Evolutionary conservation across 768 basidiomycete species (phyloP).

Genomic region (Phaeolepiota aurea): DNA sequence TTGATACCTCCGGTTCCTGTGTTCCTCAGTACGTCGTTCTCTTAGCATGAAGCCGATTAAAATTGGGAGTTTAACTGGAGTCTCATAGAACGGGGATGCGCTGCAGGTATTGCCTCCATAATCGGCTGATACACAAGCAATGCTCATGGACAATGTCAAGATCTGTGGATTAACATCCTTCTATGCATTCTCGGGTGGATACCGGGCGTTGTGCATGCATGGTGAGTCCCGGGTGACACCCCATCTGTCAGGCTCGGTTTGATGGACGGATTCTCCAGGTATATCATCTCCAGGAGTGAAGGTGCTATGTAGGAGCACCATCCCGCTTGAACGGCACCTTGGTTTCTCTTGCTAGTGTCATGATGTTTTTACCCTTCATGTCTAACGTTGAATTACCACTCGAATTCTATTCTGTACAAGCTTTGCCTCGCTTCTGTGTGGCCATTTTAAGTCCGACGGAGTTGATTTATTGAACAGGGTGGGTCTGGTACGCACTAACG

Average conservation of each 20-base stretch:
- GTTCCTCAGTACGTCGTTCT: constrained; percentile 11
- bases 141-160: constrained; percentile 1
- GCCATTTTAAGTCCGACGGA: no score
- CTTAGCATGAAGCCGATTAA: neutral
- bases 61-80: neutral
- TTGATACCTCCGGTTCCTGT: constrained; percentile 16
- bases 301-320: constrained; percentile 18
- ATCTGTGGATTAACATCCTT: constrained; percentile 19
- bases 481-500: no score
- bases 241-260: neutral
- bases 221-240: constrained; percentile 17
- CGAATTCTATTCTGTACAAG: no score
- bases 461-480: no score
- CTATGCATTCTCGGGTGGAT: constrained; percentile 38
- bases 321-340: no score
- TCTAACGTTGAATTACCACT: no score
- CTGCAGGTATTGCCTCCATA: constrained; percentile 7
- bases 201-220: constrained; percentile 44
- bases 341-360: no score
- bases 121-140: neutral
- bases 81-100: constrained; percentile 12
- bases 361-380: no score
- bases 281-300: constrained; percentile 16
- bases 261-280: constrained; percentile 9
- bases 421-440: no score